A percentile compares a stretch with the other conserved stretches of the same genome.
phyloP scores from a whole-genome alignment of 306 rosid genomes.

The Adenanthera pavonina region DNA sequence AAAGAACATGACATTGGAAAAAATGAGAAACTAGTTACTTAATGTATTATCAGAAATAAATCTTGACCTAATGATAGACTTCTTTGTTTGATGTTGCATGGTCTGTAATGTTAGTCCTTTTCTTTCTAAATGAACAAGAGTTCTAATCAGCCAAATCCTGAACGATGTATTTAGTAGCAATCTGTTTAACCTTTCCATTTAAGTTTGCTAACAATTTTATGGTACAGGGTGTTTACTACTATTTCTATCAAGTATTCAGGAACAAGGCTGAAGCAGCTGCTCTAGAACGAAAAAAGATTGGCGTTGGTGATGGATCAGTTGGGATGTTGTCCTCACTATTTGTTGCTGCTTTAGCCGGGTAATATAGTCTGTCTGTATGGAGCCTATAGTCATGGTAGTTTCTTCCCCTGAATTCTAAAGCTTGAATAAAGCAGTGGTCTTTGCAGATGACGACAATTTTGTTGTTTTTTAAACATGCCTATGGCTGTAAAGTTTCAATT shows the following conservation, averaged over 20 bases:
- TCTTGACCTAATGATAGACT: constrained; percentile 24
- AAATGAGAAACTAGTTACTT: not conserved
- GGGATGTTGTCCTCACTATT: constrained; percentile 91
- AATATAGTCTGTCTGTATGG: constrained; percentile 31
- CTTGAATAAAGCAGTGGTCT: constrained; percentile 1
- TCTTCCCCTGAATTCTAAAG: constrained; percentile 9
- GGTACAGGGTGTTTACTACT: constrained; percentile 98
- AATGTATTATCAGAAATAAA: not conserved
- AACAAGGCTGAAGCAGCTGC: constrained; percentile 80
- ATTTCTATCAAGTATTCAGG: constrained; percentile 99
- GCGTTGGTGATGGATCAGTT: constrained; percentile 89
- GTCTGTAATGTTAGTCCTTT: constrained; percentile 2
- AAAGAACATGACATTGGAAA: not conserved
- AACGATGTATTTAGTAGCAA: constrained; percentile 22
- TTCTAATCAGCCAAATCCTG: constrained; percentile 18
- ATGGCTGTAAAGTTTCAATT: constrained; percentile 13
- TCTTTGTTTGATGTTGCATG: constrained; percentile 24
- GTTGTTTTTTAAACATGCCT: not conserved
- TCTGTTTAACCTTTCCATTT: constrained; percentile 37
- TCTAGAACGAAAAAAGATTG: constrained; percentile 59
- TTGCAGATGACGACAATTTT: not conserved
- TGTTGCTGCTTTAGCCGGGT: constrained; percentile 98
- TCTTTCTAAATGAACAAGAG: constrained; percentile 19
- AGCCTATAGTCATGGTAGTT: constrained; percentile 18
- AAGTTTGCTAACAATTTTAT: constrained; percentile 52